Conservation (phyloP, 169 alveolate species). For the Plasmodium relictum region DNA sequence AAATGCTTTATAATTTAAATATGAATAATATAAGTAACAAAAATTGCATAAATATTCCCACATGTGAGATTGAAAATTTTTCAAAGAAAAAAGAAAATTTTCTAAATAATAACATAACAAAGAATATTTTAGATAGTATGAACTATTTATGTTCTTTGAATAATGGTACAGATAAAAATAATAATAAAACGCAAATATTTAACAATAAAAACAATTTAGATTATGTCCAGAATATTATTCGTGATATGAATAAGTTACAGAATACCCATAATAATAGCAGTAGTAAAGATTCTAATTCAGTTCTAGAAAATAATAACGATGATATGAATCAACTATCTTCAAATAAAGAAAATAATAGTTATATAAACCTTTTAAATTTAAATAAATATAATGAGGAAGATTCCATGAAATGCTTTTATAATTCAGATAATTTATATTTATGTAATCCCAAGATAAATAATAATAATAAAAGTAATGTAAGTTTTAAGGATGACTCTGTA, state of each 20-base stretch:
- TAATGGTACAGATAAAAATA: background rate
- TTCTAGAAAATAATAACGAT: background rate
- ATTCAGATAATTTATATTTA: background rate
- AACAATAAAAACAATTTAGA: conserved; percentile 1
- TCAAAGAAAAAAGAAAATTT: background rate
- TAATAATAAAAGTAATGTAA: background rate
- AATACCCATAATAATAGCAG: background rate
- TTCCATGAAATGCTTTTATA: background rate
- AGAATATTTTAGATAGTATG: conserved; percentile 19
- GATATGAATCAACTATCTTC: background rate
- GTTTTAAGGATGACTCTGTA: background rate
- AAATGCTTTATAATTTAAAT: conserved; percentile 4
- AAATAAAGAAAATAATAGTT: conserved; percentile 1
- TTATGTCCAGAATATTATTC: conserved; percentile 3
- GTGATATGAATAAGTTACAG: conserved; percentile 7
- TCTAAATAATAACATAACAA: conserved; percentile 15
- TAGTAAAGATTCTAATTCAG: background rate
- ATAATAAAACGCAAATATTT: background rate
- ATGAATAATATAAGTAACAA: background rate
- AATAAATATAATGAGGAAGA: background rate
- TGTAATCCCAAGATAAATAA: background rate
- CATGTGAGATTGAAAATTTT: background rate
- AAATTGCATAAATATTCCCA: background rate
- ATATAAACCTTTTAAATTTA: background rate
- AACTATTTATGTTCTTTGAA: conserved; percentile 5